These are phyloP conservation scores for Dactylorhiza incarnata DNA, from an alignment of 106 monocot genomes.

Conservation along the genomic window DNA sequence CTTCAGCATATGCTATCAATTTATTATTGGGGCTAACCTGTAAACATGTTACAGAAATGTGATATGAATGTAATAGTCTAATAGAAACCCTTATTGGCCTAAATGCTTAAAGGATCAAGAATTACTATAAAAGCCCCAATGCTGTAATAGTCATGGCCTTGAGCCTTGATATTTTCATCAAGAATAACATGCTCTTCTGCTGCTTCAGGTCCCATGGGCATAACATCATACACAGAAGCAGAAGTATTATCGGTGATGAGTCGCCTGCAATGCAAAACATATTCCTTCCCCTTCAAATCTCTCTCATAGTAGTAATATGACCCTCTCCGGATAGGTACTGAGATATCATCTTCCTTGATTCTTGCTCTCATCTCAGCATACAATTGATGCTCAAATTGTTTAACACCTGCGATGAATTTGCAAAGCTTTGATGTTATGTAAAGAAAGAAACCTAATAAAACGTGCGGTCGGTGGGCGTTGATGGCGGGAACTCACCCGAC, in stretches of 20 bases:
- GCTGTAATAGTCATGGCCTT: slow-evolving; percentile 67
- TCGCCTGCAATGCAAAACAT: slow-evolving; percentile 87
- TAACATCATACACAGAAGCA: slow-evolving; percentile 66
- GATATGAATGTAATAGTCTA: background rate
- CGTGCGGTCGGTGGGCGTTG: background rate
- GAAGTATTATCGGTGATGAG: slow-evolving; percentile 24
- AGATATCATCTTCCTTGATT: slow-evolving; percentile 88
- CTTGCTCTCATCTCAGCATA: slow-evolving; percentile 90
- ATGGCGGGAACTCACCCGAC: slow-evolving; percentile 47
- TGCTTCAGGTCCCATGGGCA: slow-evolving; percentile 73
- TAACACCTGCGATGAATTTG: slow-evolving; percentile 37
- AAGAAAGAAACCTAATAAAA: background rate
- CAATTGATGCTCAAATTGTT: slow-evolving; percentile 54
- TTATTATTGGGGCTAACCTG: slow-evolving; percentile 88
- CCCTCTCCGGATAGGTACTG: slow-evolving; percentile 67
- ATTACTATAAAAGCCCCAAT: slow-evolving; percentile 76
- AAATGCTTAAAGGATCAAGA: background rate
- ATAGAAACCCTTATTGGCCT: background rate
- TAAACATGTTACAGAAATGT: slow-evolving; percentile 6
- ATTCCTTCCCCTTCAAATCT: slow-evolving; percentile 87
- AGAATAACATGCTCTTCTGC: slow-evolving; percentile 82
- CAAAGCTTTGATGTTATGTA: background rate
- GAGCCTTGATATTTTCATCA: slow-evolving; percentile 92
- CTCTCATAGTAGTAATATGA: slow-evolving; percentile 77
- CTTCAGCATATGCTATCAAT: slow-evolving; percentile 77